Conservation (phyloP, 202 grass and related monocot species). For the Brachypodium distachyon region DNA sequence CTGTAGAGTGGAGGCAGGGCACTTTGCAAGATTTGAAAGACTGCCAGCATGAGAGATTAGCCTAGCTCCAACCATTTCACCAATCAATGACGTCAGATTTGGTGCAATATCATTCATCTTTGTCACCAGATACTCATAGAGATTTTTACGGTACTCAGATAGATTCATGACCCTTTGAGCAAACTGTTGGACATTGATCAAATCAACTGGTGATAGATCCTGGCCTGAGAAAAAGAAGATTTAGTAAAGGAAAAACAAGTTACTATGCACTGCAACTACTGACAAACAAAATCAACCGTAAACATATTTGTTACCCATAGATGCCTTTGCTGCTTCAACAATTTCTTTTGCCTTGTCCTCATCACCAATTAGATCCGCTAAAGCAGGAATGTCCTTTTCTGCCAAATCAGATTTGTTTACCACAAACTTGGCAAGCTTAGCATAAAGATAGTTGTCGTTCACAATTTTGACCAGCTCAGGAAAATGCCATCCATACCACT, state of each 20-base stretch:
- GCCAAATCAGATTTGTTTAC: not conserved
- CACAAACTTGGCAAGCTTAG: slow-evolving; percentile 20
- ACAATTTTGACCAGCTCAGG: slow-evolving; percentile 82
- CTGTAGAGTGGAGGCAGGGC: slow-evolving; percentile 69
- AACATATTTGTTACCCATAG: not conserved
- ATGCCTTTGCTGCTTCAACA: slow-evolving; percentile 6
- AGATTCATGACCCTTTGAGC: slow-evolving; percentile 81
- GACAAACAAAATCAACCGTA: not conserved
- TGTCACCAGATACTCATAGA: slow-evolving; percentile 80
- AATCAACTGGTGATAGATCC: slow-evolving; percentile 66
- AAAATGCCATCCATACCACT: slow-evolving; percentile 91
- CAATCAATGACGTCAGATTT: slow-evolving; percentile 61
- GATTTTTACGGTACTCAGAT: slow-evolving; percentile 73
- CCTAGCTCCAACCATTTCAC: slow-evolving; percentile 76
- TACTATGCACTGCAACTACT: not conserved
- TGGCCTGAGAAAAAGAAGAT: slow-evolving; percentile 49
- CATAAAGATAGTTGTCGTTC: slow-evolving; percentile 83
- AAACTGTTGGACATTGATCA: slow-evolving; percentile 80
- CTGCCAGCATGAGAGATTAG: slow-evolving; percentile 84
- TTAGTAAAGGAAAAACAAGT: not conserved
- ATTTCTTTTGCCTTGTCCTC: slow-evolving; percentile 3
- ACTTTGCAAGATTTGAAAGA: slow-evolving; percentile 79
- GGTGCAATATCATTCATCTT: slow-evolving; percentile 87
- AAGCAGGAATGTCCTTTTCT: not conserved
- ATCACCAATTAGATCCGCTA: not conserved